Evolutionary conservation across 2,329 filamentous ascomycete genomes (phyloP).

Genomic region (Coniella vitis): DNA sequence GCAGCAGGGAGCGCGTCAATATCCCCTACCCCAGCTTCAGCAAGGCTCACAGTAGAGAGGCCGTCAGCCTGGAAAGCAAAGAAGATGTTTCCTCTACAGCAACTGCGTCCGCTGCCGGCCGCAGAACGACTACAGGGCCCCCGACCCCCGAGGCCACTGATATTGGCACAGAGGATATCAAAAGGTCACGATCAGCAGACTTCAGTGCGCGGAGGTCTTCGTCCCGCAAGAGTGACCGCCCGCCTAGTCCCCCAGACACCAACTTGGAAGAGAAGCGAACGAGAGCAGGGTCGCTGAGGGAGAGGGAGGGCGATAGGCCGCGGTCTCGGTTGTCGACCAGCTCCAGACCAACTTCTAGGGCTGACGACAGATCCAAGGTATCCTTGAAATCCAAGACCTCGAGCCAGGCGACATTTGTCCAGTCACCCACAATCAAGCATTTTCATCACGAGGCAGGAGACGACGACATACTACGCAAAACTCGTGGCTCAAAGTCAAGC

Average conservation of each 20-base stretch:
- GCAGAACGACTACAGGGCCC: slow-evolving; percentile 43
- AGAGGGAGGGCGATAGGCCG: slow-evolving; percentile 28
- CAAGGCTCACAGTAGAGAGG: slow-evolving; percentile 88
- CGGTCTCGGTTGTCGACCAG: slow-evolving; percentile 31
- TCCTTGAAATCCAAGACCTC: slow-evolving; percentile 50
- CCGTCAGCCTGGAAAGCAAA: slow-evolving; percentile 50
- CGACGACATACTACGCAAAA: slow-evolving; percentile 15
- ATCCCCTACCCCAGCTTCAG: slow-evolving; percentile 77
- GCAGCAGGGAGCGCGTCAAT: slow-evolving; percentile 39
- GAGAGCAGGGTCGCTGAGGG: slow-evolving; percentile 22
- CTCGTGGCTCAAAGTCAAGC: slow-evolving; percentile 5
- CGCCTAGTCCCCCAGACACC: slow-evolving; percentile 59
- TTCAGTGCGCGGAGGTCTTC: slow-evolving; percentile 29
- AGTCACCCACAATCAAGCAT: slow-evolving; percentile 24
- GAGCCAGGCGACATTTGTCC: slow-evolving; percentile 50
- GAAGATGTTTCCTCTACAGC: slow-evolving; percentile 37
- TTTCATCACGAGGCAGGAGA: slow-evolving; percentile 14
- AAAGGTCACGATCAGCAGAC: slow-evolving; percentile 42
- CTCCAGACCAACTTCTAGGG: slow-evolving; percentile 31
- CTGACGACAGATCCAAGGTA: slow-evolving; percentile 45
- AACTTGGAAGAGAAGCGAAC: slow-evolving; percentile 43
- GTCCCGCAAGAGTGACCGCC: slow-evolving; percentile 38
- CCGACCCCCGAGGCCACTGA: slow-evolving; percentile 69
- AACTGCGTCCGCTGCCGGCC: slow-evolving; percentile 23
- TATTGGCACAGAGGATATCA: slow-evolving; percentile 44